Evolutionary conservation across 2,329 filamentous ascomycete genomes (phyloP), one percentile per base, ranked within the genome.

Genomic region (Xylaria sp.): DNA sequence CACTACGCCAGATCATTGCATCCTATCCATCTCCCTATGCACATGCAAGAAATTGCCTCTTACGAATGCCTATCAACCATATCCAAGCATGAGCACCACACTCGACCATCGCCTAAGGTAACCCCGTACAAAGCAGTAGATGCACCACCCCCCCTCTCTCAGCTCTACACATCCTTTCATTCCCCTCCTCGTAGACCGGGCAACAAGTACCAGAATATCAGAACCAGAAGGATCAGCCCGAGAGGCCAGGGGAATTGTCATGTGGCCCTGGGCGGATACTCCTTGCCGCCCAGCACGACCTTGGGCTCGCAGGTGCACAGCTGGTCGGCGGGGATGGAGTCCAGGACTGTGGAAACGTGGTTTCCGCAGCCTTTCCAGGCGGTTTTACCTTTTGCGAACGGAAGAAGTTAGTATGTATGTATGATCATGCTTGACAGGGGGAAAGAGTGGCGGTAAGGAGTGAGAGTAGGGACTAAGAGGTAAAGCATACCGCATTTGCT

Each of bases 301-400:
- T 87, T 87, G 34, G 91, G 90, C 74, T 85, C 82, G 78, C 91
- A 94, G 28, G 82, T 83, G 82, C 91, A 94, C 81, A 90, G 87
- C 50, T 92, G 84, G 6, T 83, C 80, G 44, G 83, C 81, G 4
- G 89, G 84, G 52, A 92, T 78, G 32, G 78, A 75, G 78, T 90
- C 87, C 83, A 93, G 87, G 74, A 93, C 90, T 18, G 79, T 79
- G 13, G 87, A 81, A 73, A 91, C 82, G 81, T 92, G 88, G 70
- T 74, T 82, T 71, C 89, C 89, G 79, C 90, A 92, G 70, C 90
- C 90, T 81, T 84, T 88, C 90, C 90, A 92, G 65, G 88, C 86
- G 50, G 81, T 80, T 77, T 90, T 90, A 69, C 84, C 89, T 89
- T 67, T 64, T 46, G 18, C 6, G 15, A 10, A 61, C 56, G 25